Conservation (phyloP, 352 stramenopile species). For the Pythium phragmitis region DNA sequence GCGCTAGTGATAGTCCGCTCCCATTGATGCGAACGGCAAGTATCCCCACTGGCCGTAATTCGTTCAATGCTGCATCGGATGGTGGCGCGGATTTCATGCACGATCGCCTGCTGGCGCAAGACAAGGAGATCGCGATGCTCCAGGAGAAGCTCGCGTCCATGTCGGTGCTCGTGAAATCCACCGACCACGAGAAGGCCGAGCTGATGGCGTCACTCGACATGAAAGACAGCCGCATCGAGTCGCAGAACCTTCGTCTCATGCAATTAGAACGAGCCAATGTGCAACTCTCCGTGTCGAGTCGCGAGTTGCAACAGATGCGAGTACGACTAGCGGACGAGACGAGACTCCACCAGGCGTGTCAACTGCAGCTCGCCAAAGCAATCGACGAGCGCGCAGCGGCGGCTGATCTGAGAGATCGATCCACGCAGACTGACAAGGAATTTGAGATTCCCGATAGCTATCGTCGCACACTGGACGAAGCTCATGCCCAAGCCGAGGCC, state of each 20-base stretch:
- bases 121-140: conserved; percentile 69
- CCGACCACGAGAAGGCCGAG: conserved; percentile 64
- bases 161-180: conserved; percentile 60
- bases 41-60: conserved; percentile 19
- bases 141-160: conserved; percentile 67
- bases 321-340: conserved; percentile 55
- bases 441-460: conserved; percentile 26
- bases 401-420: conserved; percentile 29
- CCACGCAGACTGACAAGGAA: conserved; percentile 50
- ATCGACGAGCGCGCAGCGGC: conserved; percentile 23
- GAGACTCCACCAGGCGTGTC: conserved; percentile 32
- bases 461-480: conserved; percentile 33
- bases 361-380: conserved; percentile 44
- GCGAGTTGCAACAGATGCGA: conserved; percentile 48
- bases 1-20: neutral
- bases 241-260: conserved; percentile 57
- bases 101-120: conserved; percentile 59
- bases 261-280: conserved; percentile 61
- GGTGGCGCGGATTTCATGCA: conserved; percentile 34
- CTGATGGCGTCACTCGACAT: conserved; percentile 56
- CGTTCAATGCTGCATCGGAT: neutral
- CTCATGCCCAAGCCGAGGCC: conserved; percentile 10
- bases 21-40: conserved; percentile 21
- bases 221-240: conserved; percentile 76
- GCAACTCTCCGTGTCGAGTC: conserved; percentile 44